Conservation (phyloP, 163 green algal genomes). For the Scenedesmus sp. region DNA sequence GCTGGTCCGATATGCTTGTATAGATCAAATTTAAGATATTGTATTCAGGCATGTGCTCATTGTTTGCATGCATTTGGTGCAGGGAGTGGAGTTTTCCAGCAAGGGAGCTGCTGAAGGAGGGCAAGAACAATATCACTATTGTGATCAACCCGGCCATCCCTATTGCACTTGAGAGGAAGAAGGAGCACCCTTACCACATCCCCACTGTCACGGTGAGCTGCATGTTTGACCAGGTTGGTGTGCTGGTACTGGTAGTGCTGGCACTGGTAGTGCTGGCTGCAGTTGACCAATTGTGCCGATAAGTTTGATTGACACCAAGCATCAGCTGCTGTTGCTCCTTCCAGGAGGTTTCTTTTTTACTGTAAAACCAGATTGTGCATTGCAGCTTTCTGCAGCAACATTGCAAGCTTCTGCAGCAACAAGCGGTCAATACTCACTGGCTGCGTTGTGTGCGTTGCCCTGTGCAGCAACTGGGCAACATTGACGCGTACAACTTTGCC, state of each 20-base stretch:
- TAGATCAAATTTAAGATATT: too few species aligned
- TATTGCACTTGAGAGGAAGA: slow-evolving; percentile 51
- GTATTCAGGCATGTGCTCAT: neutral
- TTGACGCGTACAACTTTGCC: slow-evolving; percentile 75
- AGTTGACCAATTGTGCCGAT: neutral
- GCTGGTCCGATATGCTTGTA: neutral
- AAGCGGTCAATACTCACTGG: neutral
- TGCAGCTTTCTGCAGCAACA: too few species aligned
- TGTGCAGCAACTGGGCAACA: slow-evolving; percentile 56
- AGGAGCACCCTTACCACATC: slow-evolving; percentile 75
- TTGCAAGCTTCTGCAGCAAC: too few species aligned
- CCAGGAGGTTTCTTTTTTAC: neutral
- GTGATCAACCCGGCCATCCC: slow-evolving; percentile 69
- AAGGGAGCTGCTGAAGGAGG: slow-evolving; percentile 49
- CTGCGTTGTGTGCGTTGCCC: neutral
- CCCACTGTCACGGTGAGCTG: slow-evolving; percentile 69
- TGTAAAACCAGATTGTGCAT: too few species aligned
- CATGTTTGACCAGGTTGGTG: neutral
- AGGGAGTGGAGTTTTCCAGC: slow-evolving; percentile 61
- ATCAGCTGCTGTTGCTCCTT: neutral
- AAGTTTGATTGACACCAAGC: neutral
- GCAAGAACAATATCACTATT: slow-evolving; percentile 69
- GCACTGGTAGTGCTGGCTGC: neutral
- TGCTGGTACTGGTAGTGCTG: neutral
- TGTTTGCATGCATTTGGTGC: neutral